Base-by-base conservation (phyloP, 495 filamentous ascomycete species). In the Hypomontagnella monticulosa region DNA sequence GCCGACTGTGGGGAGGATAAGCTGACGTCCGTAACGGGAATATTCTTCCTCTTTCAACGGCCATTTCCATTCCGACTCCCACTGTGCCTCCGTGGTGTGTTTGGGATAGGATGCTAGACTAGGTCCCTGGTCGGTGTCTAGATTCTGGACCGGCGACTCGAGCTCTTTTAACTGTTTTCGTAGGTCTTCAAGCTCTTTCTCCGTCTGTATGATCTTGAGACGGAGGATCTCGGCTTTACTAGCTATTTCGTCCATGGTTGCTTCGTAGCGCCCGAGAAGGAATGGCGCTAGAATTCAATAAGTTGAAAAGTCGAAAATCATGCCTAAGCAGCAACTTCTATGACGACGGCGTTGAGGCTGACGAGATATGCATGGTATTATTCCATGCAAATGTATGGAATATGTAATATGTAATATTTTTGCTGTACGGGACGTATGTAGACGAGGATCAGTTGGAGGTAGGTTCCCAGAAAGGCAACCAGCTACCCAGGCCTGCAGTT, bases 1-100 rank as follows among this genome's bases (percentile, higher is more conserved):
- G 2, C 93, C 94, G 59, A 99, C 82, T 57, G 91, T 86, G 0
- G 93, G 89, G 36, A 99, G 84, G 42, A 97, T 94, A 80, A 99
- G 89, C 76, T 99, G 95, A 38, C 95, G 83, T 4, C 92, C 93
- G 80, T 99, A 99, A 49, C 93, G 85, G 63, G 81, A 83, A 69
- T 97, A 94, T 71, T 96, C 92, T 30, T 89, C 83, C 20, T 73
- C 76, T 0, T 75, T 72, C 7, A 94, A 75, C 0, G 88, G 88
- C 89, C 88, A 90, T 62, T 77, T 84, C 57, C 75, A 76, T 16
- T 54, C 70, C 0, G 52, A 34, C 20, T 54, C 70, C 0, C 44
- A 34, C 20, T 18, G 11, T 30, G 6, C 16, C 11, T 65, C 40
- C 9, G 50, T 37, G 40, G 54, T n/a, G 33, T 57, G 36, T 8